These are phyloP conservation scores for Paramarasmius palmivorus DNA, from an alignment of 1,284 basidiomycete genomes.

Conservation along the genomic window DNA sequence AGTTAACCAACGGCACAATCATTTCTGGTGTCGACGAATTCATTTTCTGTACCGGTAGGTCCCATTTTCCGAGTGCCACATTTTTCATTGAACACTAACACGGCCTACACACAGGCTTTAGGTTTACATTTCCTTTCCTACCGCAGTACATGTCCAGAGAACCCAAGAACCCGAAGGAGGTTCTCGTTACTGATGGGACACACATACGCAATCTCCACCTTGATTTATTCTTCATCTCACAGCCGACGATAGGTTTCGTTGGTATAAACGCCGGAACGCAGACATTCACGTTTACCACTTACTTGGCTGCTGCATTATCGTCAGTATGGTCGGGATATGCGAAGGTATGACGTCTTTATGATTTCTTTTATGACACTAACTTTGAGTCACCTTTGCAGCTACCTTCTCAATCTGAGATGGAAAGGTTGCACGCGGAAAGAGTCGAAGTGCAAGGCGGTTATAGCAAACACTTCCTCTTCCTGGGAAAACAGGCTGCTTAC, in stretches of 20 bases:
- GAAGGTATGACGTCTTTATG: slow-evolving; percentile 4
- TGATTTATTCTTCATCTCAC: slow-evolving; percentile 49
- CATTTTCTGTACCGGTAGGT: slow-evolving; percentile 38
- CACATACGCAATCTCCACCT: slow-evolving; percentile 46
- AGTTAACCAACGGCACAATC: slow-evolving; percentile 40
- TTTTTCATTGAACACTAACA: neutral
- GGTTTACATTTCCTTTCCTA: slow-evolving; percentile 49
- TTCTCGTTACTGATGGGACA: slow-evolving; percentile 45
- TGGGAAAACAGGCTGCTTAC: slow-evolving; percentile 25
- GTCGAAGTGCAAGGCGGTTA: slow-evolving; percentile 33
- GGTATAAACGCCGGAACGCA: slow-evolving; percentile 37
- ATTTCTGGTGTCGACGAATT: slow-evolving; percentile 38
- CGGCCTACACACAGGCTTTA: slow-evolving; percentile 30
- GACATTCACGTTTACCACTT: slow-evolving; percentile 38
- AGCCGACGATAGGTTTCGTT: slow-evolving; percentile 44
- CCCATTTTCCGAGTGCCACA: neutral
- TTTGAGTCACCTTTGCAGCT: slow-evolving; percentile 13
- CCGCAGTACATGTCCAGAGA: slow-evolving; percentile 34
- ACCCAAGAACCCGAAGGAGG: slow-evolving; percentile 26
- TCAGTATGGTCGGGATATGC: slow-evolving; percentile 37
- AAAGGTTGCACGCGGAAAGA: slow-evolving; percentile 28
- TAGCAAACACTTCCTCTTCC: slow-evolving; percentile 34
- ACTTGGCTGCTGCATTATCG: slow-evolving; percentile 32
- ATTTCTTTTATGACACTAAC: too few relatives aligned
- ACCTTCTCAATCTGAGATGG: slow-evolving; percentile 29